Evolutionary conservation across 2,329 filamentous ascomycete species (phyloP).

Genomic region (Metarhizium album): DNA sequence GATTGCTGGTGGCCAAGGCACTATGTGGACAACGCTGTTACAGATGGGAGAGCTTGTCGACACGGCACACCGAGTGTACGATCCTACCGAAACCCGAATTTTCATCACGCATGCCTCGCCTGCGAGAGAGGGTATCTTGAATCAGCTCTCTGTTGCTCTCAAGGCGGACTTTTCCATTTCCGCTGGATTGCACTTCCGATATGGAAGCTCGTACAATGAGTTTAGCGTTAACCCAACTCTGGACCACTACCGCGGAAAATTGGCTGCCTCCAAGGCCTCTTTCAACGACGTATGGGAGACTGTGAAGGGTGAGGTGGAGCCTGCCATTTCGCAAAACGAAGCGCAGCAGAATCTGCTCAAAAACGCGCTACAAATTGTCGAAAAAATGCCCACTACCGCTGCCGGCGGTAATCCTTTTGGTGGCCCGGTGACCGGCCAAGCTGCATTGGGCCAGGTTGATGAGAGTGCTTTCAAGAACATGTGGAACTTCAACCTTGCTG

Average conservation of each 20-base stretch:
- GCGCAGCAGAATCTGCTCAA: slow-evolving; percentile 86
- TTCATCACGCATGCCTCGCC: slow-evolving; percentile 97
- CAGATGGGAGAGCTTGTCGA: slow-evolving; percentile 98
- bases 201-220: slow-evolving; percentile 98
- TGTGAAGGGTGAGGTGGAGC: slow-evolving; percentile 89
- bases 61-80: slow-evolving; percentile 95
- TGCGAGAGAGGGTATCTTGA: slow-evolving; percentile 88
- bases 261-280: slow-evolving; percentile 93
- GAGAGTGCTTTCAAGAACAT: slow-evolving; percentile 99
- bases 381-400: slow-evolving; percentile 93
- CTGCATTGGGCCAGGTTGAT: slow-evolving; percentile 77
- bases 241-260: slow-evolving; percentile 96
- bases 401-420: slow-evolving; percentile 96
- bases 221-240: slow-evolving; percentile 98
- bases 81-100: slow-evolving; percentile 91
- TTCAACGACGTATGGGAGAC: slow-evolving; percentile 99
- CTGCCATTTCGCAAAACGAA: slow-evolving; percentile 86
- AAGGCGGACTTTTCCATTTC: slow-evolving; percentile 99
- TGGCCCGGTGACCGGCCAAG: slow-evolving; percentile 63
- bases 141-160: slow-evolving; percentile 92
- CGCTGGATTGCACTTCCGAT: slow-evolving; percentile 93
- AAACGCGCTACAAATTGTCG: slow-evolving; percentile 85
- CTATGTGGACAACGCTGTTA: slow-evolving; percentile 97
- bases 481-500: slow-evolving; percentile 99
- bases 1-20: slow-evolving; percentile 94